Evolutionary conservation across 805 yeast species (phyloP).

Genomic region (Naumovozyma dairenensis): DNA sequence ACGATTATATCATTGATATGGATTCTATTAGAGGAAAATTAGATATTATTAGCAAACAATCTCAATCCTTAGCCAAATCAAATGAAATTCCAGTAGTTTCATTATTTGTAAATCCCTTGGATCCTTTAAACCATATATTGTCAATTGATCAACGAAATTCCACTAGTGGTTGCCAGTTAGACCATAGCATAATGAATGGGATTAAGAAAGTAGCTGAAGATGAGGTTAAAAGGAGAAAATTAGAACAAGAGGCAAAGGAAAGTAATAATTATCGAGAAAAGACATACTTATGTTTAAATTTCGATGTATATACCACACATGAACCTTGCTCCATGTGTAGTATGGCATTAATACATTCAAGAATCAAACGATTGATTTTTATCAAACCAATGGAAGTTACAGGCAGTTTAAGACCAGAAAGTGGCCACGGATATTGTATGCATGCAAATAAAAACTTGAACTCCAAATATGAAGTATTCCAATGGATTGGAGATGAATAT

Average conservation of each 20-base stretch:
- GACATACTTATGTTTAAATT: slow-evolving; percentile 62
- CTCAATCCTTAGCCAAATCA: slow-evolving; percentile 10
- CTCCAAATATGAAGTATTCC: slow-evolving; percentile 81
- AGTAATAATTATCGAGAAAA: slow-evolving; percentile 6
- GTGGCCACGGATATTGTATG: slow-evolving; percentile 63
- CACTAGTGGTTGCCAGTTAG: slow-evolving; percentile 37
- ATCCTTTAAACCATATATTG: slow-evolving; percentile 30
- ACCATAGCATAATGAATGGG: slow-evolving; percentile 70
- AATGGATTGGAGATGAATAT: slow-evolving; percentile 43
- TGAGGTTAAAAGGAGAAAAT: slow-evolving; percentile 36
- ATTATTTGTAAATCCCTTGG: slow-evolving; percentile 50
- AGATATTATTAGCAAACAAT: slow-evolving; percentile 13
- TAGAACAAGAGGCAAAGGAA: background rate
- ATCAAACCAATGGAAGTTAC: slow-evolving; percentile 38
- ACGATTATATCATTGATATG: slow-evolving; percentile 44
- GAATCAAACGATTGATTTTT: slow-evolving; percentile 63
- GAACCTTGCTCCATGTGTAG: slow-evolving; percentile 97
- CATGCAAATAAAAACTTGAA: slow-evolving; percentile 70
- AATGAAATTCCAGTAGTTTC: slow-evolving; percentile 42
- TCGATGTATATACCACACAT: slow-evolving; percentile 78
- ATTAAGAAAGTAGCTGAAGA: slow-evolving; percentile 50
- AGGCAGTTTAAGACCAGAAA: slow-evolving; percentile 44
- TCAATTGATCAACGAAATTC: slow-evolving; percentile 33
- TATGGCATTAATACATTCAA: slow-evolving; percentile 91
- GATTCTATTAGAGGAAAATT: slow-evolving; percentile 31